Evolutionary conservation across 2,329 filamentous ascomycete species (phyloP).

Genomic region (Ustilaginoidea virens): DNA sequence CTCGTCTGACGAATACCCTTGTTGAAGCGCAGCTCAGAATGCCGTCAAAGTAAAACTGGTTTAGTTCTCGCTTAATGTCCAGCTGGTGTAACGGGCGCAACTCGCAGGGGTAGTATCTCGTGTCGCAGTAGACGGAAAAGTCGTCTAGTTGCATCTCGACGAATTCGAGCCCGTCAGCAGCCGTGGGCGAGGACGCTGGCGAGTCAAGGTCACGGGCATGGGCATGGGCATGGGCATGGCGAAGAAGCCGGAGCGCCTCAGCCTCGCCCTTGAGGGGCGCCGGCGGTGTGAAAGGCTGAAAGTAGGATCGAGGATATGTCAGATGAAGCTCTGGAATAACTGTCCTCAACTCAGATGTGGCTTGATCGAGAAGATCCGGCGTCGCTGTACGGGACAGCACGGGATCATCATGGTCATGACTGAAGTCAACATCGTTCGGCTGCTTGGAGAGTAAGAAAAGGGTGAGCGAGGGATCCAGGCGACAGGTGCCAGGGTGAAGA

Average conservation of each 20-base stretch:
- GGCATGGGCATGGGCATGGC: too few relatives aligned
- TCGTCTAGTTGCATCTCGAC: conserved; percentile 37
- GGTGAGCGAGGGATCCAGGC: too few relatives aligned
- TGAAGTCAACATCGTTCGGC: too few relatives aligned
- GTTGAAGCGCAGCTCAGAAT: conserved; percentile 29
- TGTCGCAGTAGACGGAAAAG: conserved; percentile 41
- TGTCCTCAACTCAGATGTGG: conserved; percentile 4
- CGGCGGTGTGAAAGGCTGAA: conserved; percentile 1
- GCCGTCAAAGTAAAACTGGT: conserved; percentile 43
- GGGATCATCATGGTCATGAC: neutral
- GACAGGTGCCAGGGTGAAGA: too few relatives aligned
- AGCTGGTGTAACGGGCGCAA: conserved; percentile 41
- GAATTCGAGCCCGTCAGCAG: conserved; percentile 10
- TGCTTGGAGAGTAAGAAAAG: too few relatives aligned
- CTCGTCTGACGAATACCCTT: conserved; percentile 34
- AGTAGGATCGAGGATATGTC: conserved; percentile 1
- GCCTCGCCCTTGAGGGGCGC: neutral
- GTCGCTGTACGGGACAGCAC: too few relatives aligned
- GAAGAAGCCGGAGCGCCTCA: conserved; percentile 5
- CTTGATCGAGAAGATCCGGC: too few relatives aligned
- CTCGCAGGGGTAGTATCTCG: conserved; percentile 23
- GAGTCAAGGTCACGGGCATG: too few relatives aligned
- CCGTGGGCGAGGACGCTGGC: too few relatives aligned
- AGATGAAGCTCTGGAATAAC: neutral
- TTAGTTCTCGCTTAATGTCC: conserved; percentile 17